Evolutionary conservation across 2,329 filamentous ascomycete genomes (phyloP).

Genomic region (Hypoxylon sp.): DNA sequence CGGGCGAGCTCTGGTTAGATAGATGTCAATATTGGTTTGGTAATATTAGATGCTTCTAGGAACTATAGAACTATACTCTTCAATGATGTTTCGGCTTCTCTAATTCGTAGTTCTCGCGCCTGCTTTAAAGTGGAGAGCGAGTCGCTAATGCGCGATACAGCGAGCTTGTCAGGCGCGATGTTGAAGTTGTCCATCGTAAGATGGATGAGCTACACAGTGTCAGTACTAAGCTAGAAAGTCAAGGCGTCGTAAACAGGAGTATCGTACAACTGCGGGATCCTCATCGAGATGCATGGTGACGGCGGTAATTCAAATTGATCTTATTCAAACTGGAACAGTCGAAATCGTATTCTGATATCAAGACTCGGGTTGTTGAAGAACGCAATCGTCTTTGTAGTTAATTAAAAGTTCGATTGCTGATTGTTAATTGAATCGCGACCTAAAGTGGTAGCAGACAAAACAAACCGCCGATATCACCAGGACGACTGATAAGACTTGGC

Average conservation of each 20-base stretch:
- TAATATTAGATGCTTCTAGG: slow-evolving; percentile 36
- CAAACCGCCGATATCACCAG: slow-evolving; percentile 51
- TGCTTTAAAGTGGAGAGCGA: slow-evolving; percentile 87
- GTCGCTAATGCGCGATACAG: slow-evolving; percentile 86
- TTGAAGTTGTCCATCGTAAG: slow-evolving; percentile 97
- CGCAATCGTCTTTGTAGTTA: background rate
- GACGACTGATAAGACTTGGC: slow-evolving; percentile 47
- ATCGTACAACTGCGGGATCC: slow-evolving; percentile 84
- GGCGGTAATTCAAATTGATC: slow-evolving; percentile 11
- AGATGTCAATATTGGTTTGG: slow-evolving; percentile 46
- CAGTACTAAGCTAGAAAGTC: slow-evolving; percentile 43
- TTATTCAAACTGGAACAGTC: background rate
- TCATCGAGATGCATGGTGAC: slow-evolving; percentile 92
- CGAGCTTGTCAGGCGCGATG: slow-evolving; percentile 87
- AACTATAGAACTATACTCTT: slow-evolving; percentile 64
- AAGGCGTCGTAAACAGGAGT: slow-evolving; percentile 8
- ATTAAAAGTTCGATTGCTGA: background rate
- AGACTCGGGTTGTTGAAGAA: background rate
- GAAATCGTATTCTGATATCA: background rate
- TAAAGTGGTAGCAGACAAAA: slow-evolving; percentile 49
- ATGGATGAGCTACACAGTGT: slow-evolving; percentile 79
- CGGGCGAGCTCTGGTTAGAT: slow-evolving; percentile 73
- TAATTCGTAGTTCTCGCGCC: slow-evolving; percentile 83
- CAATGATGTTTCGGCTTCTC: slow-evolving; percentile 76
- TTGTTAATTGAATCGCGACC: slow-evolving; percentile 25